These are phyloP conservation scores for Aspergillus diversus DNA, from an alignment of 495 filamentous ascomycete genomes.

Conservation along the genomic window DNA sequence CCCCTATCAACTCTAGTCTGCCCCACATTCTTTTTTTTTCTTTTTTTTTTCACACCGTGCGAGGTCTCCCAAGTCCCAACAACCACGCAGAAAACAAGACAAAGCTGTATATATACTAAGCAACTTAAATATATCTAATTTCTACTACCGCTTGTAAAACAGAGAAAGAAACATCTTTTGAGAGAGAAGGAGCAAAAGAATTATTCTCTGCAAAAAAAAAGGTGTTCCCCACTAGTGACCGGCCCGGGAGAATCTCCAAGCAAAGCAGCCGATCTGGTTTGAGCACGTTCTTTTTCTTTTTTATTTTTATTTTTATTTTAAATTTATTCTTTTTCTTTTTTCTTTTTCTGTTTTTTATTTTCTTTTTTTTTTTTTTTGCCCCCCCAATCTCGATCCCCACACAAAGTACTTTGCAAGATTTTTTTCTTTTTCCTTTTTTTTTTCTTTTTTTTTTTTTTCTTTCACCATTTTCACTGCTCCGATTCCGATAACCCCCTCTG, in stretches of 20 bases:
- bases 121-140: too few species aligned
- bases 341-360: constrained; percentile 16
- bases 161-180: background rate
- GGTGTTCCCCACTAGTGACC: constrained; percentile 22
- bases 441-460: constrained; percentile 25
- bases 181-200: background rate
- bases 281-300: constrained; percentile 33
- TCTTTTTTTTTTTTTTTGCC: constrained; percentile 28
- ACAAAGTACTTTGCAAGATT: constrained; percentile 27
- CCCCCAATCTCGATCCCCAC: constrained; percentile 33
- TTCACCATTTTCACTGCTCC: constrained; percentile 23
- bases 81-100: constrained; percentile 20
- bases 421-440: constrained; percentile 28
- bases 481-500: constrained; percentile 41
- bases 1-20: constrained; percentile 25
- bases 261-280: constrained; percentile 31
- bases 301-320: constrained; percentile 21
- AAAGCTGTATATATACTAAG: too few species aligned
- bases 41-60: constrained; percentile 19
- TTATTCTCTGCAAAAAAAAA: constrained; percentile 4
- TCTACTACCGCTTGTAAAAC: background rate
- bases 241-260: constrained; percentile 27
- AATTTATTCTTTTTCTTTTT: constrained; percentile 16
- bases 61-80: constrained; percentile 11
- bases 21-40: constrained; percentile 24